Evolutionary conservation across 2,329 filamentous ascomycete species (phyloP), one percentile per base, ranked within the genome.

Genomic region (Atkinsonella hypoxylon): DNA sequence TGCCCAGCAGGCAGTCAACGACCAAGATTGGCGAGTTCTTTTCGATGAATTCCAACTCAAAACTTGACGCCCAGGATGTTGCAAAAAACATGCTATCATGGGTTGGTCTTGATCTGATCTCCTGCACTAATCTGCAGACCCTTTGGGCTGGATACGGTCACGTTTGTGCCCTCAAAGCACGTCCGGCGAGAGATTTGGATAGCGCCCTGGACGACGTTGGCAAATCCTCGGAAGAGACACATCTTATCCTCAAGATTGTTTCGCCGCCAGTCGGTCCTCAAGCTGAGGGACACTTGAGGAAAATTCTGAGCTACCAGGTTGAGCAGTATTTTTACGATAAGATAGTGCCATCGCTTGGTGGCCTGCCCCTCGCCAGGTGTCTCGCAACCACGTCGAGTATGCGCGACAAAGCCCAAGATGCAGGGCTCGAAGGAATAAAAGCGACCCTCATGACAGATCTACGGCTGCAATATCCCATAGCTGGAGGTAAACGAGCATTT

Each of bases 291-390:
- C 81, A 85, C 55, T 57, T 79, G 0, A 74, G 82, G 7, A 86
- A 86, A 59, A 74, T 85, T 52, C 62, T 85, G 30, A 83, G 79
- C 59, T 86, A 86, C 55, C 71, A 81, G 44, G 78, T 83, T 3
- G 82, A 86, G 62, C 80, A 82, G 58, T 75, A 75, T 56, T 86
- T 86, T 56, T 86, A 86, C 60, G 67, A 66, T 1, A 61, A 74
- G 2, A 62, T 85, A 11, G 78, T 77, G 0, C 75, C 78, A 0
- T 59, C 59, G 0, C 61, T 85, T 1, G 59, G 65, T 0, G 60
- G 66, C 0, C 60, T 77, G 1, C 68, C 72, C 0, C 72, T 82
- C 1, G 76, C 79, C 0, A 63, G 67, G 18, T 79, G 74, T 36
- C 52, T 81, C 2, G 69, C 67, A 0, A 78, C 68, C 22, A 76